Percentiles rank a stretch among this genome's conserved stretches.
Evolutionary conservation across 2,329 filamentous ascomycete genomes (phyloP).

Genomic region (Chrysoporthe cubensis): DNA sequence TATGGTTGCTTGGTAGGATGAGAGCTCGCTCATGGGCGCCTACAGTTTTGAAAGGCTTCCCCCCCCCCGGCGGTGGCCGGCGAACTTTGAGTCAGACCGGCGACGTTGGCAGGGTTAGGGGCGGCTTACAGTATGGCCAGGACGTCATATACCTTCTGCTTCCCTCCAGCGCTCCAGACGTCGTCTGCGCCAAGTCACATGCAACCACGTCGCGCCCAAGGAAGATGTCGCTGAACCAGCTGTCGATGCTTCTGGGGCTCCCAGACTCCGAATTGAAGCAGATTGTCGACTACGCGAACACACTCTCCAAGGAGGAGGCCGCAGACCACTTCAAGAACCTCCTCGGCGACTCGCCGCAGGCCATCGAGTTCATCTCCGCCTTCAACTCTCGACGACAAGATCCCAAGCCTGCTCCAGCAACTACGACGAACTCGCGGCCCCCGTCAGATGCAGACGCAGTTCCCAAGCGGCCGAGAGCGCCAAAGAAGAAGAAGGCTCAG

Average conservation of each 20-base stretch:
- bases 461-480: constrained; percentile 52
- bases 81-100: constrained; percentile 3
- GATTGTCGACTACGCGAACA: constrained; percentile 79
- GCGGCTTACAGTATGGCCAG: background rate
- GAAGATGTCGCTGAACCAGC: constrained; percentile 64
- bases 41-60: no score
- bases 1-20: no score
- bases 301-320: constrained; percentile 75
- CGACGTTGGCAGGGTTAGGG: constrained; percentile 11
- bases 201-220: background rate
- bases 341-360: constrained; percentile 81
- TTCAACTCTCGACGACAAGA: constrained; percentile 72
- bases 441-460: constrained; percentile 44
- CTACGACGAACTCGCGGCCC: constrained; percentile 24
- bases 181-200: background rate
- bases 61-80: background rate
- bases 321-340: constrained; percentile 86
- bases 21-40: no score
- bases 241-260: constrained; percentile 80
- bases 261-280: constrained; percentile 85
- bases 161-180: background rate
- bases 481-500: constrained; percentile 59
- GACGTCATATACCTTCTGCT: constrained; percentile 5
- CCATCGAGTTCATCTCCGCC: constrained; percentile 75
- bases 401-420: constrained; percentile 38